Conservation (phyloP, 2,329 filamentous ascomycete genomes). For the Fusarium solani-melongenae region DNA sequence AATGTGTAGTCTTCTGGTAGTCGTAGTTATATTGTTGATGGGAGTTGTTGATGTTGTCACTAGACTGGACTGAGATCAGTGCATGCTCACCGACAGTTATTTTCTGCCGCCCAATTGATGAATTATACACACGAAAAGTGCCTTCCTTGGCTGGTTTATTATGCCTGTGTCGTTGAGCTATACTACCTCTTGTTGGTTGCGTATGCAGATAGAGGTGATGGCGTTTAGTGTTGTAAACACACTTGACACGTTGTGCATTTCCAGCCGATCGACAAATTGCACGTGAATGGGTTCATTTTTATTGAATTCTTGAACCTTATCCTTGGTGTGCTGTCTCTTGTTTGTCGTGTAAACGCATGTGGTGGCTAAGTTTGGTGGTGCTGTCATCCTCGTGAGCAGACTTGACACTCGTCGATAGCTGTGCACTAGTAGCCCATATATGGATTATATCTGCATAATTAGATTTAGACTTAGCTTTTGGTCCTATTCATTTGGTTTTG, state of each 20-base stretch:
- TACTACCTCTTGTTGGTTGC: background rate
- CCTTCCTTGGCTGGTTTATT: background rate
- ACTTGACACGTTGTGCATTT: background rate
- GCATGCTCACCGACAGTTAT: no score
- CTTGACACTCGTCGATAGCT: background rate
- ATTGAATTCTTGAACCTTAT: background rate
- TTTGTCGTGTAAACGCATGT: background rate
- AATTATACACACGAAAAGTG: accelerated
- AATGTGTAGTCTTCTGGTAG: background rate
- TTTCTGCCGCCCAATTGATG: no score
- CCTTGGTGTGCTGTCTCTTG: background rate
- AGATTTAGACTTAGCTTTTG: no score
- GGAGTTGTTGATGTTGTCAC: background rate
- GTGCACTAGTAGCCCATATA: no score
- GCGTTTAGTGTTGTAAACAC: background rate
- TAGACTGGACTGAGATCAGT: no score
- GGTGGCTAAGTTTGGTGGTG: background rate
- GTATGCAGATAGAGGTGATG: background rate
- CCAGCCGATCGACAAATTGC: background rate
- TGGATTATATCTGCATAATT: no score
- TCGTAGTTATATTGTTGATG: background rate
- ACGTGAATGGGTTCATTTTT: background rate
- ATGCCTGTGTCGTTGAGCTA: background rate
- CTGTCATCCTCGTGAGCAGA: background rate
- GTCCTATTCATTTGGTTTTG: background rate